Evolutionary conservation across 805 yeast genomes (phyloP).

Genomic region (Monosporozyma unispora): DNA sequence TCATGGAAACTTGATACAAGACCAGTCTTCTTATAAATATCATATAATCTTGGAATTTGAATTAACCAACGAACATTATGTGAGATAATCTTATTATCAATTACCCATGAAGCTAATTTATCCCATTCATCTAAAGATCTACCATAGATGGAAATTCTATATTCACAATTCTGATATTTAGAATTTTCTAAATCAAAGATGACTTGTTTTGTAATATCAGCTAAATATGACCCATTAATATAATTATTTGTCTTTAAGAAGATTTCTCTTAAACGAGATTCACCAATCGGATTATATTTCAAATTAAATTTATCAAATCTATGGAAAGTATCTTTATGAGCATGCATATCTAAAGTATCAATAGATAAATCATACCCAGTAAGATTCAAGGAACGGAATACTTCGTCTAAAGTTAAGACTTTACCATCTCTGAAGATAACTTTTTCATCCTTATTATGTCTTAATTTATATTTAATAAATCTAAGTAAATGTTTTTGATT

Average conservation of each 20-base stretch:
- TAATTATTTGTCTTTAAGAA: slow-evolving; percentile 92
- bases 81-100: slow-evolving; percentile 82
- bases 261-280: slow-evolving; percentile 92
- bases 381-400: slow-evolving; percentile 79
- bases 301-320: slow-evolving; percentile 95
- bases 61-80: slow-evolving; percentile 96
- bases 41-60: slow-evolving; percentile 91
- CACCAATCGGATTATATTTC: slow-evolving; percentile 97
- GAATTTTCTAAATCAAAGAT: slow-evolving; percentile 89
- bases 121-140: slow-evolving; percentile 90
- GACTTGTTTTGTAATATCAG: slow-evolving; percentile 90
- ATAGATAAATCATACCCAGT: slow-evolving; percentile 93
- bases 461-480: slow-evolving; percentile 88
- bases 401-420: slow-evolving; percentile 76
- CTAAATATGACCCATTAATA: slow-evolving; percentile 79
- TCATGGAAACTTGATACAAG: slow-evolving; percentile 66
- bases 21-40: slow-evolving; percentile 71
- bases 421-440: slow-evolving; percentile 92
- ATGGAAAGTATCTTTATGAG: slow-evolving; percentile 96
- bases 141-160: slow-evolving; percentile 91
- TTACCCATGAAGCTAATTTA: slow-evolving; percentile 87
- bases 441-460: slow-evolving; percentile 75
- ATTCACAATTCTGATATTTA: slow-evolving; percentile 95
- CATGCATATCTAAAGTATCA: slow-evolving; percentile 98
- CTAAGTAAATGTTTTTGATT: slow-evolving; percentile 93